phyloP scores from a whole-genome alignment of 495 filamentous ascomycete genomes.

The Penicillium herquei region DNA sequence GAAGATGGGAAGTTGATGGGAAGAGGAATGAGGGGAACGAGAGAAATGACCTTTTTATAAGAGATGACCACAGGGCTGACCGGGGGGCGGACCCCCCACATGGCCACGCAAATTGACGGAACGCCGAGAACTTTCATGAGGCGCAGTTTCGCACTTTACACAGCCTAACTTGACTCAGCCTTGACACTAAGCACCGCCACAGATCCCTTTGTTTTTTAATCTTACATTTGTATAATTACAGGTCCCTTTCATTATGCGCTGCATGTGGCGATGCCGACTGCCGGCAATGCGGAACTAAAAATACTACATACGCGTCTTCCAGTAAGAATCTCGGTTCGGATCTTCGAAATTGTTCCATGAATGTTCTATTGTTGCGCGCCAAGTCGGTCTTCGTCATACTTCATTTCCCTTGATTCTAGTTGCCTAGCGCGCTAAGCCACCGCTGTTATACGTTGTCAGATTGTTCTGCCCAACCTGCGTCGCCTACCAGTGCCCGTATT shows the following conservation, averaged over 20 bases:
- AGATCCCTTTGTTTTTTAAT: not conserved
- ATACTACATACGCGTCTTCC: not conserved
- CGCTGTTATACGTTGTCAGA: not conserved
- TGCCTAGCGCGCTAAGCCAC: slow-evolving; percentile 5
- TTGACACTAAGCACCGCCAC: slow-evolving; percentile 2
- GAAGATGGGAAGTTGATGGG: slow-evolving; percentile 2
- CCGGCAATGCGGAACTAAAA: not conserved
- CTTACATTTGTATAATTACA: not conserved
- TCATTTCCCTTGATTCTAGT: not conserved
- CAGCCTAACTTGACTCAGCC: not conserved
- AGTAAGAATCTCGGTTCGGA: not conserved
- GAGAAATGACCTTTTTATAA: slow-evolving; percentile 27
- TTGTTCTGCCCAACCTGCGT: too few relatives aligned
- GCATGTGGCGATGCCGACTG: not conserved
- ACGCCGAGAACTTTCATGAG: slow-evolving; percentile 8
- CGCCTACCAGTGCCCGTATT: too few relatives aligned
- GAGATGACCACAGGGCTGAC: slow-evolving; percentile 29
- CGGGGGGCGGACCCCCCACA: slow-evolving; percentile 19
- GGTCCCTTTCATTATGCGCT: not conserved
- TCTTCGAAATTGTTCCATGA: slow-evolving; percentile 3
- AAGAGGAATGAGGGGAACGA: slow-evolving; percentile 13
- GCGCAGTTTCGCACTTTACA: slow-evolving; percentile 2
- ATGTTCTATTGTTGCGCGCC: slow-evolving; percentile 1
- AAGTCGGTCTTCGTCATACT: not conserved
- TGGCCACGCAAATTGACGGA: slow-evolving; percentile 18